Evolutionary conservation across 2,329 filamentous ascomycete genomes (phyloP), one percentile per base, ranked within the genome.

Genomic region (Fusarium foetens): DNA sequence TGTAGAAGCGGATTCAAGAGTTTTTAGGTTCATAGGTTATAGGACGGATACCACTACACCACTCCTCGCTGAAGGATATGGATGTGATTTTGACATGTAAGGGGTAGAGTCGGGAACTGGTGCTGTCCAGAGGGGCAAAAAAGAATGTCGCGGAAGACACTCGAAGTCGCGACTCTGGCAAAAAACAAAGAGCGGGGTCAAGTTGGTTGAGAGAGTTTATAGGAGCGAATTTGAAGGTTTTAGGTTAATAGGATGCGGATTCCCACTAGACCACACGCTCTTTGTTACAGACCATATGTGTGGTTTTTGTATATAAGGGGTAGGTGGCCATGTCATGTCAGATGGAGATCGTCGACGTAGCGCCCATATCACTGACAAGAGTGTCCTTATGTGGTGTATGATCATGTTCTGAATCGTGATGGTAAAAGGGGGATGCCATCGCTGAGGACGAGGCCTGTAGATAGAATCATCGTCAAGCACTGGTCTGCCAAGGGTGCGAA

Each of bases 221-320:
- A 59, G 57, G 46, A 17, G 57, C 38, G 57, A 23, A 16, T 27
- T 41, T 33, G n/a, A 27, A 38, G 48, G 41, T 41, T 59, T 54
- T 35, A 59, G 57, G 46, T 59, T 59, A 41, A 27, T 59, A 54
- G 46, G 46, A 33, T 42, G 63, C 42, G 42, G 12, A 42, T 23
- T 65, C 46, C 58, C 49, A 57, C 31, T 43, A 43, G 49, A 61
- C 58, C 58, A 61, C 55, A 31, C 27, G 23, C 58, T 61, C 58
- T 57, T 61, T 53, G 49, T 13, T 45, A 25, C n/a, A 19, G 25
- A 27, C 13, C 8, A 25, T 36, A n/a, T 19, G 19, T 14, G 31
- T 25, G 42, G 3, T 38, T 29, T 33, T 61, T 25, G 49, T 31
- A 45, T 61, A 14, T 38, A 45, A 45, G 58, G 23, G 39, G 31